Base-by-base conservation (phyloP, 768 basidiomycete species). In the Pholiota conissans region DNA sequence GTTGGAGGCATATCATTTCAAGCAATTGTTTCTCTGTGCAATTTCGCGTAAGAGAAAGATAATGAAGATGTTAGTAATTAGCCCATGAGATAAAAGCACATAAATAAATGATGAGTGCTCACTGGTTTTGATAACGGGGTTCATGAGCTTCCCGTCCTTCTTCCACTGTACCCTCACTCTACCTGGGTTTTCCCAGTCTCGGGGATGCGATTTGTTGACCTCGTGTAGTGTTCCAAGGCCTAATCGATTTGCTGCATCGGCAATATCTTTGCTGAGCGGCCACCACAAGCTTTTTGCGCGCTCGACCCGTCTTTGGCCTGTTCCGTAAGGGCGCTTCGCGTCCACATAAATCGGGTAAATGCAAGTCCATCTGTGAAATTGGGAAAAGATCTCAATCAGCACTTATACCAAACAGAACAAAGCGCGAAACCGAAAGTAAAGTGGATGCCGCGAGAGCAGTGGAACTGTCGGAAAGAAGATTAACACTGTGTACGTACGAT, bases 121-220 rank as follows among this genome's bases (percentile, higher is more conserved):
- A 93, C 91, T 93, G 29, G 86, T 89, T 74, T 82, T 86, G 66
- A 93, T 86, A n/a, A 70, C 67, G 2, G 81, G 76, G 65, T 92
- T 89, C 58, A 89, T 73, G 8, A 89, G 77, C 49, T 72, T 70
- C 1, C 81, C 91, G 58, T 92, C 88, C 70, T 88, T 89, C 81
- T 91, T 93, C 89, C 90, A 93, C 67, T 91, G 91, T 22, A 98
- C 91, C 61, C 93, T 85, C 58, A 99, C 93, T 24, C 96, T 84
- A 8, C 96, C 96, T 0, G 96, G 96, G 70, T 99, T 99, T 67
- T 91, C 95, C 96, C 96, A 99, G 71, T 99, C 96, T 51, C 92
- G 84, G 10, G 96, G 96, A 67, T 99, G 96, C 26, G 84, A 78
- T 72, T 95, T 98, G 67, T 84, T 82, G 34, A 93, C 91, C 76